phyloP scores from a whole-genome alignment of 2,329 filamentous ascomycete genomes.

The Botrytis squamosa region DNA sequence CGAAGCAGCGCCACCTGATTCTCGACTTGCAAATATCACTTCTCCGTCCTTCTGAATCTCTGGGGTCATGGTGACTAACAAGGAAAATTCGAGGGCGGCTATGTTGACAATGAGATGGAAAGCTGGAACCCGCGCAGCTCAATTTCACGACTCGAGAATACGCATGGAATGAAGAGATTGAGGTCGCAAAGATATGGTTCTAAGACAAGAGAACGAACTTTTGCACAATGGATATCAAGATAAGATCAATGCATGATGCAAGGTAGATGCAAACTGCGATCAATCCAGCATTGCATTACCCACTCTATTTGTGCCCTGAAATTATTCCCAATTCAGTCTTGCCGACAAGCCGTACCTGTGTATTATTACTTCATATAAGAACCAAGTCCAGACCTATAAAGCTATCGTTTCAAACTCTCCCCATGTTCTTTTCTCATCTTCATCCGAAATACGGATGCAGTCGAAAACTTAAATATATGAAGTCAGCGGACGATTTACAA shows the following conservation, averaged over 20 bases:
- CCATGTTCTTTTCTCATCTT: neutral
- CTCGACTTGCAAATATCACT: conserved; percentile 1
- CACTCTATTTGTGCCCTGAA: neutral
- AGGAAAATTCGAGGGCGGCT: neutral
- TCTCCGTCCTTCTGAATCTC: conserved; percentile 4
- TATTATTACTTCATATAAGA: neutral
- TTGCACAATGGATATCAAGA: neutral
- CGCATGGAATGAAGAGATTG: neutral
- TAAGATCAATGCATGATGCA: neutral
- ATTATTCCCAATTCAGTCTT: neutral
- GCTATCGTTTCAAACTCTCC: neutral
- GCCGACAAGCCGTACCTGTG: neutral
- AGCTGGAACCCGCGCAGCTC: neutral
- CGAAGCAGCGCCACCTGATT: neutral
- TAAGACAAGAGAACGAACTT: neutral
- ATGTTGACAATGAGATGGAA: neutral
- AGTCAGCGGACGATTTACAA: neutral
- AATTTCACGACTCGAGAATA: neutral
- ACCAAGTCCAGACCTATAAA: neutral
- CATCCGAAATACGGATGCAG: neutral
- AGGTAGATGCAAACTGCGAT: neutral
- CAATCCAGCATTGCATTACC: neutral
- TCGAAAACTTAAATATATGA: neutral
- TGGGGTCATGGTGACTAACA: neutral
- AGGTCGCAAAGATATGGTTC: neutral